Base-by-base conservation (phyloP, 768 basidiomycete genomes). In the Pisolithus tinctorius region DNA sequence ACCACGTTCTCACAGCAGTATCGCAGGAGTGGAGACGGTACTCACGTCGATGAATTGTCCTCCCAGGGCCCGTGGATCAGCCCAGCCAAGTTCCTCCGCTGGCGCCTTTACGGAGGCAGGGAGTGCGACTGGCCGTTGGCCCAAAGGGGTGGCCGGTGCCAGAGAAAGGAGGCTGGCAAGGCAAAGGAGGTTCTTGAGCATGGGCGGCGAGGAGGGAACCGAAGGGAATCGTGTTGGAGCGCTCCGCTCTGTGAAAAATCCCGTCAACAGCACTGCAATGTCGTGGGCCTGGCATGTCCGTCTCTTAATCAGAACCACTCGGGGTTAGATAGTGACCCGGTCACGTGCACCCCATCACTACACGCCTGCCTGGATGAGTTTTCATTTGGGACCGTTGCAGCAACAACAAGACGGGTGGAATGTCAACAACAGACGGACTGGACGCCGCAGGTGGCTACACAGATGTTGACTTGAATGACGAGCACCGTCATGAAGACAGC, bases 41-140 rank as follows among this genome's bases (percentile, higher is more conserved):
- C 83, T 63, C 59, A 92, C 90, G 62, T 93, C 90, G 39, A 93
- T 69, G 53, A 90, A 74, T 23, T 76, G 76, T 4, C 90, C 90
- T 16, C 90, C 90, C 47, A 79, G 76, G 25, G 77, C 53, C 41
- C 89, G 75, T 17, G 91, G 91, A 66, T 93, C 90, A 45, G 71
- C 55, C 77, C 77, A 82, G 31, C 80, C 76, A 14, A 61, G 2
- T 47, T 68, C 66, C 25, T 4, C 10, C 58, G 43, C 61, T n/a
- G 66, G 66, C 3, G 49, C 25, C 8, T 46, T 0, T 50, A 54
- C 27, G 50, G 51, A 4, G 30, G 6, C 10, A 58, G 47, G 20
- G 54, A 47, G 2, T 23, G 27, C 43, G 66, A 62, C 10, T 42
- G 41, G 39, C 46, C 30, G 50, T 53, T 56, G n/a, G 17, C 16